phyloP scores from a whole-genome alignment of 306 rosid genomes.

The Malus sylvestris region DNA sequence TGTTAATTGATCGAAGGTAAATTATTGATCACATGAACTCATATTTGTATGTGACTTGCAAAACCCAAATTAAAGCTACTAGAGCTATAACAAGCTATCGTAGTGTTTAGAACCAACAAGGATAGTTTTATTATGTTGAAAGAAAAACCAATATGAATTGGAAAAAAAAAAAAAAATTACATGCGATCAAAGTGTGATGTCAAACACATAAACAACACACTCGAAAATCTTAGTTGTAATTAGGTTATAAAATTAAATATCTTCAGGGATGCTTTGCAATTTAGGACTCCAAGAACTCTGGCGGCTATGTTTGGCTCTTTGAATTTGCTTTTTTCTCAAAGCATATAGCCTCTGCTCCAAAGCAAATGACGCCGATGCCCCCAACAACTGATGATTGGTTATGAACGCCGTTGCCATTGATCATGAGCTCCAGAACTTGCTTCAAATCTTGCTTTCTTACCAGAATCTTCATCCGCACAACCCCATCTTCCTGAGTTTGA shows the following conservation, averaged over 20 bases:
- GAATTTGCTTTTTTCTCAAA: conserved; percentile 28
- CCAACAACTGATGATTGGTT: not conserved
- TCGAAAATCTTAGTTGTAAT: not conserved
- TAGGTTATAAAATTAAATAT: conserved; percentile 5
- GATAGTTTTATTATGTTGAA: not conserved
- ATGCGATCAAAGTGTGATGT: not conserved
- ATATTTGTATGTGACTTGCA: not conserved
- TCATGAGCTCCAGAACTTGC: conserved; percentile 32
- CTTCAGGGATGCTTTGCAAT: conserved; percentile 54
- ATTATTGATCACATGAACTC: not conserved
- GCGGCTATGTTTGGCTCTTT: conserved; percentile 12
- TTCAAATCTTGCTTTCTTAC: conserved; percentile 40
- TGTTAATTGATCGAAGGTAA: no score
- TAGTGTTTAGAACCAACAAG: not conserved
- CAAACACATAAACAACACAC: not conserved
- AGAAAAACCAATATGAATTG: not conserved
- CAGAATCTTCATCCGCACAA: conserved; percentile 47
- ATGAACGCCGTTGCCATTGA: not conserved
- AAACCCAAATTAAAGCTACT: not conserved
- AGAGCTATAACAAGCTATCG: not conserved
- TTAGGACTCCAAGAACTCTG: conserved; percentile 40
- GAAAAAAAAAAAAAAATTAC: not conserved
- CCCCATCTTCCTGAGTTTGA: conserved; percentile 34
- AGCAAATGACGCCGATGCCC: not conserved
- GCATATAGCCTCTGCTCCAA: conserved; percentile 34